A percentile compares a stretch with the other conserved stretches of the same genome.
These are phyloP conservation scores for Geotrichum cucujoidarum DNA, from an alignment of 1,139 yeast genomes.

Conservation along the genomic window DNA sequence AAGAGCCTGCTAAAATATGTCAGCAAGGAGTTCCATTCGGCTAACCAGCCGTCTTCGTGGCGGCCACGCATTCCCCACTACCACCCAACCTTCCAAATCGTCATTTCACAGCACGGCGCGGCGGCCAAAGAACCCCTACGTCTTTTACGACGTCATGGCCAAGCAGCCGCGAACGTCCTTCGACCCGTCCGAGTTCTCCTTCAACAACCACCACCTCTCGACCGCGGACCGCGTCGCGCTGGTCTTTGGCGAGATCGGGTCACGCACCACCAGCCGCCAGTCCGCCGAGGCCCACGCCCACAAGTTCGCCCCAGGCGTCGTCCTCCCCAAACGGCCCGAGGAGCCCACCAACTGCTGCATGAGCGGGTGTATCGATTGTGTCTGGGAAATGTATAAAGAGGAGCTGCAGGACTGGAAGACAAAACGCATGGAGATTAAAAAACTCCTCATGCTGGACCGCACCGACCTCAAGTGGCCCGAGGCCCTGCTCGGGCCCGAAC, in stretches of 20 bases:
- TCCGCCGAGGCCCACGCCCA: slow-evolving; percentile 32
- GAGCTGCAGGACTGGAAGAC: slow-evolving; percentile 78
- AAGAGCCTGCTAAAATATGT: no score
- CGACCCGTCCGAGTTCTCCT: slow-evolving; percentile 25
- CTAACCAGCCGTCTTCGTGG: no score
- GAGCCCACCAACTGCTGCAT: slow-evolving; percentile 97
- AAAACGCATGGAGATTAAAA: slow-evolving; percentile 9
- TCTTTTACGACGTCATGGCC: slow-evolving; percentile 31
- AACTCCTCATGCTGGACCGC: slow-evolving; percentile 5
- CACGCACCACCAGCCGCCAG: slow-evolving; percentile 34
- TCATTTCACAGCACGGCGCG: not conserved
- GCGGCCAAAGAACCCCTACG: slow-evolving; percentile 32
- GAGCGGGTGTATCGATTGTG: slow-evolving; percentile 96
- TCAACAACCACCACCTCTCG: slow-evolving; percentile 21
- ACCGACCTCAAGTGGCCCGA: slow-evolving; percentile 24
- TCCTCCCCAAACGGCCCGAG: slow-evolving; percentile 71
- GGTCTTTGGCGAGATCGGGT: slow-evolving; percentile 40
- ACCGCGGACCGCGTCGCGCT: slow-evolving; percentile 22
- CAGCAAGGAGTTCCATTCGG: no score
- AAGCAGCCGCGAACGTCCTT: slow-evolving; percentile 20
- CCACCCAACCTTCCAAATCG: no score
- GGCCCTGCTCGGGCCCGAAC: slow-evolving; percentile 19
- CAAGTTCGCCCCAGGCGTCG: slow-evolving; percentile 61
- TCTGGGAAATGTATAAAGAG: slow-evolving; percentile 89
- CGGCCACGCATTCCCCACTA: no score